Evolutionary conservation across 495 filamentous ascomycete species (phyloP).

Genomic region (Clavariopsis aquatica): DNA sequence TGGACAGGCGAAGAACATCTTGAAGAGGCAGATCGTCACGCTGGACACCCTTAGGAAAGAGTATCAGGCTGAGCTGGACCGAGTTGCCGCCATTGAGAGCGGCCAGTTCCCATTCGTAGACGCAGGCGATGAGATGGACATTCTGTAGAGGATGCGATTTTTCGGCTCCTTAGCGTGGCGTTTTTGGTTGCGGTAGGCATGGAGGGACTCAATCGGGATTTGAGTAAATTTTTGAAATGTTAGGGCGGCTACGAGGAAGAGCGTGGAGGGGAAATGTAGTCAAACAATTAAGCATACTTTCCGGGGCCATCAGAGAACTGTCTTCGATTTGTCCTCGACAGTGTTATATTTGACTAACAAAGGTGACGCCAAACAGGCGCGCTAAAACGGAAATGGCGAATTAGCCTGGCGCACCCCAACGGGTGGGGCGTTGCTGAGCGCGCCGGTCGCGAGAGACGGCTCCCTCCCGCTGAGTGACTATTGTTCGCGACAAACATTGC

Average conservation of each 20-base stretch:
- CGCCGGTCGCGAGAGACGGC: neutral
- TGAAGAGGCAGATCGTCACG: slow-evolving; percentile 66
- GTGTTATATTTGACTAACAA: too few species aligned
- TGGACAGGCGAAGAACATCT: slow-evolving; percentile 38
- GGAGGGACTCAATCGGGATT: neutral
- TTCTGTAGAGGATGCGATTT: slow-evolving; percentile 18
- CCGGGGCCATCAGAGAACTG: too few species aligned
- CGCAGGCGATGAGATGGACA: slow-evolving; percentile 44
- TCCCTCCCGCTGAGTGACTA: neutral
- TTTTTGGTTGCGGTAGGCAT: slow-evolving; percentile 16
- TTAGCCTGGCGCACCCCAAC: neutral
- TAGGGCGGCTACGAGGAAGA: neutral
- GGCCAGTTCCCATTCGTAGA: slow-evolving; percentile 64
- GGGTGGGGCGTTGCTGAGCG: slow-evolving; percentile 16
- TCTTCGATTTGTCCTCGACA: too few species aligned
- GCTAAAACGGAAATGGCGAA: slow-evolving; percentile 5
- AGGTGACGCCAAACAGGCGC: slow-evolving; percentile 25
- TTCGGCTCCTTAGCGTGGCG: slow-evolving; percentile 29
- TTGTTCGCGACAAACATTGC: neutral
- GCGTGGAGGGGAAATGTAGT: neutral
- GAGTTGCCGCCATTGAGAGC: slow-evolving; percentile 61
- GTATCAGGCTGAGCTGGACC: slow-evolving; percentile 85
- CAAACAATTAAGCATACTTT: neutral
- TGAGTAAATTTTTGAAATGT: neutral
- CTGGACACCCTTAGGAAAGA: slow-evolving; percentile 79